phyloP scores from a whole-genome alignment of 306 rosid species.

The Rosa multiflora region DNA sequence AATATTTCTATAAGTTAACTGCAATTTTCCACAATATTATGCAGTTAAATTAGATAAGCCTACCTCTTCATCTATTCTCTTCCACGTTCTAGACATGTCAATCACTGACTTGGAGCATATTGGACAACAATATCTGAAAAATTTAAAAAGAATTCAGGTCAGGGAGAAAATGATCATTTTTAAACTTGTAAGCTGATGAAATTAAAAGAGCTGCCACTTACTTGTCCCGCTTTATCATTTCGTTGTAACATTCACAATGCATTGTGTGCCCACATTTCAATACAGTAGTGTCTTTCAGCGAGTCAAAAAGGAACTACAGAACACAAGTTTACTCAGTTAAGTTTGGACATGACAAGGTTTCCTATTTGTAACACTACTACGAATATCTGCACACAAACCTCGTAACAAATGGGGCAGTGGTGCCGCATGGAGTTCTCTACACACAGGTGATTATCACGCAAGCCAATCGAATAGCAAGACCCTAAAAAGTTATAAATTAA shows the following conservation, averaged over 20 bases:
- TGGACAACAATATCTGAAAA: conserved; percentile 78
- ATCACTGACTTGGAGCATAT: conserved; percentile 81
- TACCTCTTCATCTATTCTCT: conserved; percentile 96
- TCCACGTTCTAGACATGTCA: conserved; percentile 87
- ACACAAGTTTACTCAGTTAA: background rate
- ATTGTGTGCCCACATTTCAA: conserved; percentile 99
- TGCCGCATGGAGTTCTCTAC: conserved; percentile 97
- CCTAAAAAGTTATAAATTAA: conserved; percentile 35
- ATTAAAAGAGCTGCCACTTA: conserved; percentile 32
- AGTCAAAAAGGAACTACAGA: conserved; percentile 80
- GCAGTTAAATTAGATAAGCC: conserved; percentile 1
- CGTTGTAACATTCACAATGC: conserved; percentile 74
- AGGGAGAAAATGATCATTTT: background rate
- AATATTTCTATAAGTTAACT: background rate
- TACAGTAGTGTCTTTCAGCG: conserved; percentile 68
- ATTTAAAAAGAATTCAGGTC: conserved; percentile 26
- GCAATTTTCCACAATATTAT: background rate
- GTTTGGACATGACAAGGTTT: conserved; percentile 1
- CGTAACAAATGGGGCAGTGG: conserved; percentile 96
- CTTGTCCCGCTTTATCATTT: conserved; percentile 81
- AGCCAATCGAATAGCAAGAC: conserved; percentile 68
- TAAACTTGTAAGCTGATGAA: background rate
- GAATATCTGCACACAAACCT: conserved; percentile 49
- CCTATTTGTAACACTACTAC: background rate
- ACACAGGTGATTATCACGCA: conserved; percentile 83